Evolutionary conservation across 2,329 filamentous ascomycete genomes (phyloP), one percentile per base, ranked within the genome.

Genomic region (Drechslerella dactyloides): DNA sequence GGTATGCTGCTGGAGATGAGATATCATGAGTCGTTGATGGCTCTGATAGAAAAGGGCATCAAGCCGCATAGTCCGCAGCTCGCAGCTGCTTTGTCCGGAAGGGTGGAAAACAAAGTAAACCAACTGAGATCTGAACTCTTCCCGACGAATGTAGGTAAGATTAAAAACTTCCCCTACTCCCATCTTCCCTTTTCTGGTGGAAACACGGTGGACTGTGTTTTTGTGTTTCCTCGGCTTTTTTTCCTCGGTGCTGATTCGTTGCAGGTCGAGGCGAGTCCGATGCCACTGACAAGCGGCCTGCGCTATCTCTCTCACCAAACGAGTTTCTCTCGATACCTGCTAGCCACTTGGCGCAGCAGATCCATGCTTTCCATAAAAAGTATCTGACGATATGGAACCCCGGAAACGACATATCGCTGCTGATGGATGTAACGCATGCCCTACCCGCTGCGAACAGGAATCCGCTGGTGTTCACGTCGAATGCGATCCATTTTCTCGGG

Each of bases 311-410:
- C 10, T 50, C 69, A 15, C 62, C 69, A 2, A 73, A 68, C 27
- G 62, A 61, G 48, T 65, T 69, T 66, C 69, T 56, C 55, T 77
- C 48, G 51, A 76, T 54, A 74, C 75, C 23, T 73, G 75, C 68
- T 21, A 75, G 75, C 21, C 74, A 74, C 10, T 73, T 77, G 48
- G 76, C 76, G 21, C 63, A 75, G n/a, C 76, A 77, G 51, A 74
- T 77, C 30, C 76, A 77, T 44, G 44, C 77, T n/a, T 77, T 77
- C 52, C 76, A 77, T 53, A 69, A 75, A 48, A 76, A 73, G 57
- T 77, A 76, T 56, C 42, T 77, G 15, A 55, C 58, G 53, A 70
- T 74, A 50, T 77, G 76, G 76, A 77, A 72, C 17, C 76, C 76
- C 21, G 75, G 74, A 30, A 74, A 72, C 23, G 76, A 77, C 63